phyloP scores from a whole-genome alignment of 2,329 filamentous ascomycete genomes.

The Ascochyta viciae-villosae region DNA sequence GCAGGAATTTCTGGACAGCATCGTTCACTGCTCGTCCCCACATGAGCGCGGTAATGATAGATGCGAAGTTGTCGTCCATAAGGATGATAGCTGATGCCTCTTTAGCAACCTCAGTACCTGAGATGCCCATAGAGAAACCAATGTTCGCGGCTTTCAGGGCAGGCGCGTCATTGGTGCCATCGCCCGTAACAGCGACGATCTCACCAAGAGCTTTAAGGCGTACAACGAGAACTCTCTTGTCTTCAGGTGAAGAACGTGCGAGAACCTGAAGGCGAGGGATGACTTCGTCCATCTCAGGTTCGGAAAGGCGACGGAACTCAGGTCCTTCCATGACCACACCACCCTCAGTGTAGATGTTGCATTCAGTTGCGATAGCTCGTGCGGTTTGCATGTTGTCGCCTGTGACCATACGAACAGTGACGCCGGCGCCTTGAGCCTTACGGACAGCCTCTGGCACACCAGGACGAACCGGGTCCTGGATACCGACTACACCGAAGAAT shows the following conservation, averaged over 20 bases:
- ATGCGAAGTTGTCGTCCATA: slow-evolving; percentile 96
- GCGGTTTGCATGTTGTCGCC: slow-evolving; percentile 96
- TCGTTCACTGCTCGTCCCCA: slow-evolving; percentile 97
- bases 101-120: slow-evolving; percentile 94
- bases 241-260: slow-evolving; percentile 91
- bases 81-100: slow-evolving; percentile 96
- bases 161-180: slow-evolving; percentile 96
- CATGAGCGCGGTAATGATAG: slow-evolving; percentile 91
- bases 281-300: slow-evolving; percentile 78
- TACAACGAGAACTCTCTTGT: slow-evolving; percentile 95
- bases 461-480: slow-evolving; percentile 92
- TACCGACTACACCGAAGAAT: slow-evolving; percentile 87
- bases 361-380: slow-evolving; percentile 94
- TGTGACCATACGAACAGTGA: slow-evolving; percentile 95
- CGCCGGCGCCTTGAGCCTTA: slow-evolving; percentile 89
- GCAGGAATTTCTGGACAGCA: slow-evolving; percentile 98
- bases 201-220: slow-evolving; percentile 88
- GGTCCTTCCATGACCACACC: slow-evolving; percentile 85
- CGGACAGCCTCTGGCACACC: slow-evolving; percentile 85
- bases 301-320: slow-evolving; percentile 84
- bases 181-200: slow-evolving; percentile 97
- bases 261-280: slow-evolving; percentile 86
- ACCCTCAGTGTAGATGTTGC: slow-evolving; percentile 81
- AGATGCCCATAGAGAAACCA: slow-evolving; percentile 90
- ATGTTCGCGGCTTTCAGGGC: slow-evolving; percentile 98